Evolutionary conservation across 2,329 filamentous ascomycete genomes (phyloP), one percentile per base, ranked within the genome.

Genomic region (Phyllosticta ampelicida): DNA sequence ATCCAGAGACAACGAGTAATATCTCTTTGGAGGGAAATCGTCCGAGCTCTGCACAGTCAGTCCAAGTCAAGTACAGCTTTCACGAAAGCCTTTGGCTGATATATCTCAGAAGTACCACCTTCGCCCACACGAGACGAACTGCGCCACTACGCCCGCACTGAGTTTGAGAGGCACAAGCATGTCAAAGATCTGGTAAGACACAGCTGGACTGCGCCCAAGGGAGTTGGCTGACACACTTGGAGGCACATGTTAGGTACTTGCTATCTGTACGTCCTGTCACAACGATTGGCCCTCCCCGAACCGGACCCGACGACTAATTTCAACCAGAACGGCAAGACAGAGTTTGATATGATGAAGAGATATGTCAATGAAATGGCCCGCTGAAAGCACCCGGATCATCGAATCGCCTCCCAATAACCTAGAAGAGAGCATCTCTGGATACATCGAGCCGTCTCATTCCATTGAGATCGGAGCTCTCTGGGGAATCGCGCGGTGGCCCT

Each of bases 261-360:
- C 72, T 77, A 19, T 77, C 75, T 8, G 73, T 75, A 67, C 60
- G 69, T 53, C 26, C 5, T 2, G 28, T 13, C 21, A 16, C 18
- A 18, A 18, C 20, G 16, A 28, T 16, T 29, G 23, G 20, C 10
- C 19, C 48, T 20, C 13, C 18, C 8, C 9, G 9, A n/a, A 19
- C n/a, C 13, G 36, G 51, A n/a, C 21, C 23, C 51, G 11, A 19
- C 20, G n/a, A 19, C 51, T 49, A 16, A 36, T n/a, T 23, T 26
- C 19, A 1, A 44, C 0, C 58, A 76, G 70, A 74, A 70, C 18
- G 77, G 77, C 13, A 78, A 77, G 66, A 78, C 76, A 11, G 74
- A 80, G 61, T 75, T 78, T 36, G 76, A 79, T 61, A 70, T 71
- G 13, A 77, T 80, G 75, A 74, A 71, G 54, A 63, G 71, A 60